These are phyloP conservation scores for Neodidymelliopsis sp. DNA, from an alignment of 2,329 filamentous ascomycete genomes.

Conservation along the genomic window DNA sequence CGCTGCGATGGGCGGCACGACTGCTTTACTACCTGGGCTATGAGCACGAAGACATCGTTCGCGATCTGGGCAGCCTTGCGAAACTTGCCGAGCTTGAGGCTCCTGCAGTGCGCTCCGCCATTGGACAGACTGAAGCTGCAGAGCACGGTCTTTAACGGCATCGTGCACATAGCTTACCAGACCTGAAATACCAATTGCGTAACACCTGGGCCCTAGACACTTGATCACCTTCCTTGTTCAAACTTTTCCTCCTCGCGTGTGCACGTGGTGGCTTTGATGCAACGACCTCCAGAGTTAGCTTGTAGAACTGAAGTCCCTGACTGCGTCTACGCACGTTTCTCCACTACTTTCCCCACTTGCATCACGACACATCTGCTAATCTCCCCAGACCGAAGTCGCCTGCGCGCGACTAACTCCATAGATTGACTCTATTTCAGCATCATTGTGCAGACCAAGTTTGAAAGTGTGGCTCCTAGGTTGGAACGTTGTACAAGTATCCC, in stretches of 20 bases:
- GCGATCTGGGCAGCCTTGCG: constrained; percentile 41
- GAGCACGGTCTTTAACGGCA: constrained; percentile 27
- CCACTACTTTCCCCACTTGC: constrained; percentile 22
- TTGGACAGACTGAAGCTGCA: constrained; percentile 19
- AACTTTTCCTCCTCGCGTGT: constrained; percentile 8
- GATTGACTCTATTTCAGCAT: constrained; percentile 12
- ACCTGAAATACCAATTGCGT: constrained; percentile 27
- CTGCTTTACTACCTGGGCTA: constrained; percentile 43
- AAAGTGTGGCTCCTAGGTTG: constrained; percentile 8
- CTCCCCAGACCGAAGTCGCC: constrained; percentile 6
- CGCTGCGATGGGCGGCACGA: constrained; percentile 41
- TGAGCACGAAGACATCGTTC: constrained; percentile 43
- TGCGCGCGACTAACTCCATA: constrained; percentile 2
- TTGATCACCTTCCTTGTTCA: constrained; percentile 16
- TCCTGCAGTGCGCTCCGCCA: constrained; percentile 23
- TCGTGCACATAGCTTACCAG: constrained; percentile 24
- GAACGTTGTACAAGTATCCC: constrained; percentile 13
- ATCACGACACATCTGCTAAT: constrained; percentile 13
- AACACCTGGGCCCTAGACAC: constrained; percentile 13
- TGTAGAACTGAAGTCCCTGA: constrained; percentile 19
- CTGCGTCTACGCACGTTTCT: constrained; percentile 22
- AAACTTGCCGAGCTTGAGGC: constrained; percentile 42
- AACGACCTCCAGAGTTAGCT: constrained; percentile 1
- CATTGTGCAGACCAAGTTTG: constrained; percentile 16
- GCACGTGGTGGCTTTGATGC: constrained; percentile 14